Conservation (phyloP, 352 stramenopile genomes). For the Saprolegnia diclina region DNA sequence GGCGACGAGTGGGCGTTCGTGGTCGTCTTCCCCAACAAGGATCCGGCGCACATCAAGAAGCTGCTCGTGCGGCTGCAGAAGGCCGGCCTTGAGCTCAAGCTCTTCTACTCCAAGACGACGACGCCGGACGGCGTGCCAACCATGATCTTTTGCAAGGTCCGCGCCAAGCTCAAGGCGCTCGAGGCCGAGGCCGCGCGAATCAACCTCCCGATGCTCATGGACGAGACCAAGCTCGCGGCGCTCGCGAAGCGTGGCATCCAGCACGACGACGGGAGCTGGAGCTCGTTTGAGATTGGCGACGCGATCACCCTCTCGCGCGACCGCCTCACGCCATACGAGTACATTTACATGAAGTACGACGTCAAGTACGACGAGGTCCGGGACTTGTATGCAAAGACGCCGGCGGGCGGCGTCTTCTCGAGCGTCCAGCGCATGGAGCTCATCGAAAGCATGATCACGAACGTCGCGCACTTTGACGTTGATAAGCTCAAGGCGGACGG, state of each 20-base stretch:
- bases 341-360: constrained; percentile 24
- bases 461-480: constrained; percentile 43
- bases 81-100: constrained; percentile 55
- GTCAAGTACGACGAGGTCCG: background rate
- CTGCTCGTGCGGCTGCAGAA: constrained; percentile 65
- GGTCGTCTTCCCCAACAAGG: constrained; percentile 19
- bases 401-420: constrained; percentile 49
- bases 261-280: constrained; percentile 5
- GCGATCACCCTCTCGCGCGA: background rate
- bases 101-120: constrained; percentile 59
- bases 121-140: constrained; percentile 27
- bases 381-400: background rate
- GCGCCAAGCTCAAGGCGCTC: constrained; percentile 62
- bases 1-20: constrained; percentile 8
- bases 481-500: constrained; percentile 67
- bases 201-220: constrained; percentile 68
- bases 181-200: constrained; percentile 55
- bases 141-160: constrained; percentile 78
- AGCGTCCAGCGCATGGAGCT: constrained; percentile 68
- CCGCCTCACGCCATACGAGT: constrained; percentile 10
- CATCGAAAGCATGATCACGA: constrained; percentile 80
- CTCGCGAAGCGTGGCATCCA: constrained; percentile 8
- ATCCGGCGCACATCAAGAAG: constrained; percentile 32
- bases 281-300: constrained; percentile 15
- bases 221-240: constrained; percentile 43